These are phyloP conservation scores for Phytophthora tentaculata DNA, from an alignment of 352 stramenopile species.

Conservation along the genomic window DNA sequence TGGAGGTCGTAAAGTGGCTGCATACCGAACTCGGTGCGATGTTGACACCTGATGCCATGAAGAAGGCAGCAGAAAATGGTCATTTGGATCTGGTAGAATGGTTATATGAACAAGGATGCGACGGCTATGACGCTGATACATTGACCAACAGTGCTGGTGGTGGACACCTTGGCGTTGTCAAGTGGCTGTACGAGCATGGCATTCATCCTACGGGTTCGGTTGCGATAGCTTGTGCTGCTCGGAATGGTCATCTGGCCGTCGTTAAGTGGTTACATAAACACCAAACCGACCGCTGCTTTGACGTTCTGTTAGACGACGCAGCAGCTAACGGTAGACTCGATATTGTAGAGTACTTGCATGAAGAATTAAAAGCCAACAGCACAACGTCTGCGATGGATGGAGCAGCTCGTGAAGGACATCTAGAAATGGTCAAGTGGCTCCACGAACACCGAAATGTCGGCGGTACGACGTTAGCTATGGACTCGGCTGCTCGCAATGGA, in stretches of 20 bases:
- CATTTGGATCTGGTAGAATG: constrained; percentile 25
- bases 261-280: constrained; percentile 22
- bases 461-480: constrained; percentile 23
- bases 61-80: constrained; percentile 24
- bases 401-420: constrained; percentile 14
- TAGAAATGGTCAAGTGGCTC: constrained; percentile 28
- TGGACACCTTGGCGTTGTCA: constrained; percentile 21
- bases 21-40: constrained; percentile 4
- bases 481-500: constrained; percentile 13
- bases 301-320: constrained; percentile 12
- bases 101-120: constrained; percentile 25
- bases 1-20: constrained; percentile 31
- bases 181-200: constrained; percentile 21
- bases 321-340: constrained; percentile 9
- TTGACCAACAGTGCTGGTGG: constrained; percentile 18
- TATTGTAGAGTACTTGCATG: constrained; percentile 15
- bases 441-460: constrained; percentile 21
- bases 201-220: constrained; percentile 3
- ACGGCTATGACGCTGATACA: constrained; percentile 15
- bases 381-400: constrained; percentile 19
- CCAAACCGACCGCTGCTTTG: background rate
- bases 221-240: constrained; percentile 21
- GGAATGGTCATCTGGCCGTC: constrained; percentile 19
- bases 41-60: constrained; percentile 20
- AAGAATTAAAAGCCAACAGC: constrained; percentile 1